Conservation (phyloP, 257 asterid genomes). For the Fraxinus pennsylvanica region DNA sequence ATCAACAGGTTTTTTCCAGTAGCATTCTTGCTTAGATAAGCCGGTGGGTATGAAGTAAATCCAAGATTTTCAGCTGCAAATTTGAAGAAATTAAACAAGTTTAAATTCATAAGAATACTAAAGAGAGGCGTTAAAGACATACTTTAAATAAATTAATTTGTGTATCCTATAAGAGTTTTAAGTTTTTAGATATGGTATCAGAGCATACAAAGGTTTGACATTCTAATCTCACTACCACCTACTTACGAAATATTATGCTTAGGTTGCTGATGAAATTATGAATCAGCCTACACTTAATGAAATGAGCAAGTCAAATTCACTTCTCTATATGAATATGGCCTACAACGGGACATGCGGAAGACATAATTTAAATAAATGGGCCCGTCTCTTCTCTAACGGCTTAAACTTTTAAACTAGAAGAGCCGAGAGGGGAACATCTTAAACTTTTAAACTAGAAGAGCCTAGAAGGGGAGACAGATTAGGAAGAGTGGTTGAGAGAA, state of each 20-base stretch:
- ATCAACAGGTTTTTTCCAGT: constrained; percentile 50
- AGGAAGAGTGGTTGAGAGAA: constrained; percentile 24
- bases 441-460: neutral
- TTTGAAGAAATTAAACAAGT: neutral
- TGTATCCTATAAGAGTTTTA: no score
- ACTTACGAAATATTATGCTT: no score
- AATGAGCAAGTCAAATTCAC: no score
- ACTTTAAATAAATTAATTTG: no score
- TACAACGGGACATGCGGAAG: neutral
- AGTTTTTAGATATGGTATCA: no score
- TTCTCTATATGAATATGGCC: no score
- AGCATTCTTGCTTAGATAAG: constrained; percentile 69
- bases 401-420: neutral
- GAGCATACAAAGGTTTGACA: no score
- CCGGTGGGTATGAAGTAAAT: constrained; percentile 66
- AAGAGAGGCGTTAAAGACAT: no score
- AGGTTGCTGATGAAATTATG: no score
- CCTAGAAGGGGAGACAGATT: neutral
- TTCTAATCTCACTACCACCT: no score
- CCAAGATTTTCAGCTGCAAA: constrained; percentile 84
- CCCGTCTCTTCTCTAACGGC: neutral
- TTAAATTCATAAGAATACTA: neutral
- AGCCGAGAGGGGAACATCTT: neutral
- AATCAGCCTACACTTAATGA: no score
- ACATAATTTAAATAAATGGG: neutral